These are phyloP conservation scores for Cicer pinnatifidum DNA, from an alignment of 306 rosid genomes.

Conservation along the genomic window DNA sequence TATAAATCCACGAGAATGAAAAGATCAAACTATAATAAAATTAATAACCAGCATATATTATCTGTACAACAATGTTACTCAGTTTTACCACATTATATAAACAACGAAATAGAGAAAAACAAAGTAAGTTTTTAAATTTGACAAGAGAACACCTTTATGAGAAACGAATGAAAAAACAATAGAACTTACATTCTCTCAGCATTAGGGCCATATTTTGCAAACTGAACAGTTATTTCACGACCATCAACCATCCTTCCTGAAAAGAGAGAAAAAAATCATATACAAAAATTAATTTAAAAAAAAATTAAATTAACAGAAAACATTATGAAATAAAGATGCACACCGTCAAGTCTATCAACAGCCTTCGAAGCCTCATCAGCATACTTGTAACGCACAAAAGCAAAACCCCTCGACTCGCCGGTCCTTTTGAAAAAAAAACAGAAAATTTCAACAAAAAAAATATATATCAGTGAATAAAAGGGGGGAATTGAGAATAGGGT, in stretches of 20 bases:
- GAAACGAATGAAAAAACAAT: not conserved
- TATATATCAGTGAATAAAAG: not conserved
- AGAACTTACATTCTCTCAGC: constrained; percentile 86
- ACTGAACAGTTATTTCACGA: constrained; percentile 91
- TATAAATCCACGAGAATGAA: not conserved
- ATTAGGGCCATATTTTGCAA: constrained; percentile 94
- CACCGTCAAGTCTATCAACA: constrained; percentile 90
- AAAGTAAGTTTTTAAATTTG: not conserved
- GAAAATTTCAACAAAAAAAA: not conserved
- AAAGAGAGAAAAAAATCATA: not conserved
- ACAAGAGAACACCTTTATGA: not conserved
- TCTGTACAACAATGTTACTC: not conserved
- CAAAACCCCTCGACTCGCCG: constrained; percentile 91
- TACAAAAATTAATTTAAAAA: not conserved
- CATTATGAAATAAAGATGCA: not conserved
- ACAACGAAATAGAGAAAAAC: not conserved
- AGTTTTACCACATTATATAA: not conserved
- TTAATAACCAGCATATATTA: not conserved
- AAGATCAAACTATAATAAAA: not conserved
- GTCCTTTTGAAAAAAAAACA: constrained; percentile 51
- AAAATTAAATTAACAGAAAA: not conserved
- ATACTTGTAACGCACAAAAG: constrained; percentile 89
- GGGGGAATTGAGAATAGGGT: constrained; percentile 34
- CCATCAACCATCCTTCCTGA: constrained; percentile 90
- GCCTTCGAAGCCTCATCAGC: constrained; percentile 93